A percentile compares a stretch with the other conserved stretches of the same genome.
These are phyloP conservation scores for Pleodorina starrii DNA, from an alignment of 139 green algal genomes.

Conservation along the genomic window DNA sequence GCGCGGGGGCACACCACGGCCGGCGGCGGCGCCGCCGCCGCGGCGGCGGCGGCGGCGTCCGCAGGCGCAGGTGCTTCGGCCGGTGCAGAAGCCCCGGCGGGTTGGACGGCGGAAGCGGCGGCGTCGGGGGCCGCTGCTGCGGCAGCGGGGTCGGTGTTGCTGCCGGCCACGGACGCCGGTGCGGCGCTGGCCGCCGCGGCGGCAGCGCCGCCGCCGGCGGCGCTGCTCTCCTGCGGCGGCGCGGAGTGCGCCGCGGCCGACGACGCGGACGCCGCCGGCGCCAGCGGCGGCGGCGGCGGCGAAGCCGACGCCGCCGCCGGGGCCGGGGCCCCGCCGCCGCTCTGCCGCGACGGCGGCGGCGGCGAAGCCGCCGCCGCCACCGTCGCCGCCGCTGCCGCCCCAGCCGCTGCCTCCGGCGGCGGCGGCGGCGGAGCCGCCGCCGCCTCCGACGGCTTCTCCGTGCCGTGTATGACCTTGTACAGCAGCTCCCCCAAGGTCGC, in stretches of 20 bases:
- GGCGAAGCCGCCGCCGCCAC: too few species aligned
- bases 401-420: too few species aligned
- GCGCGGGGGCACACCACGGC: not conserved
- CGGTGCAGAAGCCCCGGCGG: not conserved
- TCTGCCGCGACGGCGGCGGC: not conserved
- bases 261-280: not conserved
- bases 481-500: constrained; percentile 62
- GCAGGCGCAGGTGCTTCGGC: not conserved
- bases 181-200: not conserved
- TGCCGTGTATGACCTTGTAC: constrained; percentile 54
- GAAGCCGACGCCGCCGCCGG: not conserved
- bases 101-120: not conserved
- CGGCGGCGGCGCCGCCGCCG: not conserved
- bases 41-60: not conserved
- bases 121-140: not conserved
- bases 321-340: not conserved
- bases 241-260: not conserved
- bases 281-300: not conserved
- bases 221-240: not conserved
- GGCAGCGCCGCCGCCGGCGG: not conserved
- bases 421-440: not conserved
- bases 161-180: not conserved
- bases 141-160: constrained; percentile 1
- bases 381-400: not conserved
- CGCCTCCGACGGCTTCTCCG: constrained; percentile 15